phyloP scores from a whole-genome alignment of 306 rosid genomes.

The Quercus ilex region DNA sequence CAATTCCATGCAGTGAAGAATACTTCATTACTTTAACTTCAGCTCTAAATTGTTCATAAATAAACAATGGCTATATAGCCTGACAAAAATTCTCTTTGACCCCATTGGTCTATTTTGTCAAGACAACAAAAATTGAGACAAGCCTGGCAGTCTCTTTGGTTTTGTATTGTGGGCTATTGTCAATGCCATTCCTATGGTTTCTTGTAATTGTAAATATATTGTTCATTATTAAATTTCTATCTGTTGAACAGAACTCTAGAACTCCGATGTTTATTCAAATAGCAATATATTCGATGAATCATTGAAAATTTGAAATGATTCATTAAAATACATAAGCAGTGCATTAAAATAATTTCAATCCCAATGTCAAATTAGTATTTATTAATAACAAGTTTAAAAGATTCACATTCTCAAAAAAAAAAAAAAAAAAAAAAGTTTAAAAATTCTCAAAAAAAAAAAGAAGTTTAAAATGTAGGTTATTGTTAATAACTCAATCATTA shows the following conservation, averaged over 20 bases:
- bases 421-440: too few species aligned
- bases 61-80: background rate
- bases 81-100: background rate
- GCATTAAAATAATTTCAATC: background rate
- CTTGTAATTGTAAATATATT: constrained; percentile 25
- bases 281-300: too few species aligned
- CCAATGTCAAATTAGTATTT: background rate
- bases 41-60: constrained; percentile 43
- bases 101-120: constrained; percentile 15
- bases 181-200: constrained; percentile 14
- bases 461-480: too few species aligned
- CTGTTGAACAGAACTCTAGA: background rate
- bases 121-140: constrained; percentile 24
- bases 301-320: too few species aligned
- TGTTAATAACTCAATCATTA: too few species aligned
- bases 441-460: too few species aligned
- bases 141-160: constrained; percentile 17
- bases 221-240: background rate
- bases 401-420: too few species aligned
- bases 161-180: constrained; percentile 20
- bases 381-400: too few species aligned
- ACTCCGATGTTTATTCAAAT: background rate
- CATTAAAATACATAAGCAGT: too few species aligned
- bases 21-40: constrained; percentile 69
- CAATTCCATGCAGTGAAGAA: constrained; percentile 88